A percentile compares a stretch with the other conserved stretches of the same genome.
Conservation (phyloP, 345 rosid species). For the Populus simonii region DNA sequence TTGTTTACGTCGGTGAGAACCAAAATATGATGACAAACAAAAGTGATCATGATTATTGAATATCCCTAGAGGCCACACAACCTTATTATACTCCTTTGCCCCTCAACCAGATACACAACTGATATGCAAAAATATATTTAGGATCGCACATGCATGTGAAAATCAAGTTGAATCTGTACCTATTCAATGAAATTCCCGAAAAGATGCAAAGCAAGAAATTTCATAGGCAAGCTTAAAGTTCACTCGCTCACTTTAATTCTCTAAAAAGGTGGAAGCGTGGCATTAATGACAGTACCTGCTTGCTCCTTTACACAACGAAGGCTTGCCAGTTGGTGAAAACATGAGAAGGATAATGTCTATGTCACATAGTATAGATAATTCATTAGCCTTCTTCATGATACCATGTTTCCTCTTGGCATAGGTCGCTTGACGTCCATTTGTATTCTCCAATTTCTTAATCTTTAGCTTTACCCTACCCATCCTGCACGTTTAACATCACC, state of each 20-base stretch:
- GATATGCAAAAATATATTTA: neutral
- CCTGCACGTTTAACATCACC: slow-evolving; percentile 29
- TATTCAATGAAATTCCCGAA: neutral
- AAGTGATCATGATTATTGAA: neutral
- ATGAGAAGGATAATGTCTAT: slow-evolving; percentile 68
- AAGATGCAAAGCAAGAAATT: neutral
- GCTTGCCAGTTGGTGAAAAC: slow-evolving; percentile 74
- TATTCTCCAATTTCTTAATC: slow-evolving; percentile 65
- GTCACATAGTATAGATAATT: slow-evolving; percentile 68
- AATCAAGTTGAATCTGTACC: neutral
- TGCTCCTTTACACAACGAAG: slow-evolving; percentile 53
- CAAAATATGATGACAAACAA: neutral
- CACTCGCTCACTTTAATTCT: neutral
- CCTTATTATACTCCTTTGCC: neutral
- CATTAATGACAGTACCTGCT: slow-evolving; percentile 40
- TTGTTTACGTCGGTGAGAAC: neutral
- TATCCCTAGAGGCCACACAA: neutral
- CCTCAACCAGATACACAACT: neutral
- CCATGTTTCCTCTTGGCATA: slow-evolving; percentile 71
- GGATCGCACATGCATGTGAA: neutral
- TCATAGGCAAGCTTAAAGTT: neutral
- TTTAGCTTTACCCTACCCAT: slow-evolving; percentile 83
- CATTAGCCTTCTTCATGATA: slow-evolving; percentile 73
- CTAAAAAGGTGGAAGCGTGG: neutral
- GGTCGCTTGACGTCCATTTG: slow-evolving; percentile 66